A percentile compares a stretch with the other conserved stretches of the same genome.
Evolutionary conservation across 352 stramenopile species (phyloP).

Genomic region (Elongisporangium prolatum): DNA sequence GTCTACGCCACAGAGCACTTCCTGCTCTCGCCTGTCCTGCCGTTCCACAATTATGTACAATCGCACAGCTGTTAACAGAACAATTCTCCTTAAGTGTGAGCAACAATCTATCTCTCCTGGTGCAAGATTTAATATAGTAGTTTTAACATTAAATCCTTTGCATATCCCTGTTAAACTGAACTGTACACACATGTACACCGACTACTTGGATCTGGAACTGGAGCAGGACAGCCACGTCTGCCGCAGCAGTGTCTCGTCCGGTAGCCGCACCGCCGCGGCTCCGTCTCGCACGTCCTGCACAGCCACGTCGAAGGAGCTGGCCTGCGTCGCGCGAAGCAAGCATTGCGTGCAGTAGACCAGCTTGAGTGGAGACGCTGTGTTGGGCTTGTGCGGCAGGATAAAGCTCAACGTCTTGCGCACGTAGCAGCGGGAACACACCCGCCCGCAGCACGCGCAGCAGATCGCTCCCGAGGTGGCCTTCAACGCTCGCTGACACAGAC

Average conservation of each 20-base stretch:
- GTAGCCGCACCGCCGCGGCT: neutral
- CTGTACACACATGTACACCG: neutral
- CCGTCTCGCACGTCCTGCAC: constrained; percentile 17
- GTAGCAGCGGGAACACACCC: neutral
- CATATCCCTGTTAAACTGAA: neutral
- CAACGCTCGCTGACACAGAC: neutral
- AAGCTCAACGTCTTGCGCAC: constrained; percentile 8
- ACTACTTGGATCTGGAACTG: neutral
- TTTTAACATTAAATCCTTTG: too few relatives aligned
- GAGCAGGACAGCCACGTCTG: neutral
- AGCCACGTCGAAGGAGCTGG: constrained; percentile 26
- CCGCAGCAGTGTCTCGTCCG: neutral
- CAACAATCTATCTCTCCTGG: too few relatives aligned
- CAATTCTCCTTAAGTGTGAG: neutral
- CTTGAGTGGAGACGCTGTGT: constrained; percentile 14
- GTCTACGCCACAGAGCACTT: neutral
- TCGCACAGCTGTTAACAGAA: neutral
- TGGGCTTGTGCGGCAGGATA: constrained; percentile 18
- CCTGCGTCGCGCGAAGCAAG: constrained; percentile 19
- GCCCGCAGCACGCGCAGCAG: neutral
- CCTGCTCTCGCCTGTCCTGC: too few relatives aligned
- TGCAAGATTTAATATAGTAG: too few relatives aligned
- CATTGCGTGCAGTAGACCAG: constrained; percentile 29
- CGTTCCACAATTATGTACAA: too few relatives aligned
- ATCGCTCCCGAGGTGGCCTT: neutral